Percentiles rank a stretch among this genome's conserved stretches.
Conservation (phyloP, 352 stramenopile genomes). For the Phytophthora sansomeana region DNA sequence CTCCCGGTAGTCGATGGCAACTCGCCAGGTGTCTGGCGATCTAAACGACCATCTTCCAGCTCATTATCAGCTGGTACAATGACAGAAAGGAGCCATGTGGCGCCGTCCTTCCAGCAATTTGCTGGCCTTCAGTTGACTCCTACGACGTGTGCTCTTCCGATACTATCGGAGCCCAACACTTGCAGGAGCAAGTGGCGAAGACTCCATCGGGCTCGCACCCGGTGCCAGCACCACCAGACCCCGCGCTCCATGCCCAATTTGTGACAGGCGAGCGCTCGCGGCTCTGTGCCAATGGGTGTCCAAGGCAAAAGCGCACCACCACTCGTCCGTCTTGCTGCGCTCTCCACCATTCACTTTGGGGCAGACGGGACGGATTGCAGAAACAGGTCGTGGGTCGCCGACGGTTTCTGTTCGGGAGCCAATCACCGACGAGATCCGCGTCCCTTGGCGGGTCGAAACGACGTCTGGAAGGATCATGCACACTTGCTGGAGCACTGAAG, state of each 20-base stretch:
- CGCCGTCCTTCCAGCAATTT: neutral
- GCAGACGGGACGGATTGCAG: slow-evolving; percentile 1
- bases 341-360: slow-evolving; percentile 3
- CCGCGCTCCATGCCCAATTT: slow-evolving; percentile 7
- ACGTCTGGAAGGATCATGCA: slow-evolving; percentile 30
- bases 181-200: neutral
- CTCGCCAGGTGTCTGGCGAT: neutral
- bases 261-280: slow-evolving; percentile 20
- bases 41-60: neutral
- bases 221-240: neutral
- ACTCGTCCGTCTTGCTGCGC: neutral
- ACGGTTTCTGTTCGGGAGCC: slow-evolving; percentile 6
- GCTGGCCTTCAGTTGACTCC: neutral
- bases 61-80: neutral
- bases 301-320: slow-evolving; percentile 4
- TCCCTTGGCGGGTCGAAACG: slow-evolving; percentile 25
- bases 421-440: slow-evolving; percentile 25
- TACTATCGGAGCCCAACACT: neutral
- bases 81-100: neutral
- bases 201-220: neutral
- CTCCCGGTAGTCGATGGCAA: too few species aligned
- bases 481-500: neutral
- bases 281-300: slow-evolving; percentile 14
- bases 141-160: neutral
- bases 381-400: neutral